These are phyloP conservation scores for Thuidium tamariscinum DNA, from an alignment of 225 moss, liverwort and hornwort species.

Conservation along the genomic window DNA sequence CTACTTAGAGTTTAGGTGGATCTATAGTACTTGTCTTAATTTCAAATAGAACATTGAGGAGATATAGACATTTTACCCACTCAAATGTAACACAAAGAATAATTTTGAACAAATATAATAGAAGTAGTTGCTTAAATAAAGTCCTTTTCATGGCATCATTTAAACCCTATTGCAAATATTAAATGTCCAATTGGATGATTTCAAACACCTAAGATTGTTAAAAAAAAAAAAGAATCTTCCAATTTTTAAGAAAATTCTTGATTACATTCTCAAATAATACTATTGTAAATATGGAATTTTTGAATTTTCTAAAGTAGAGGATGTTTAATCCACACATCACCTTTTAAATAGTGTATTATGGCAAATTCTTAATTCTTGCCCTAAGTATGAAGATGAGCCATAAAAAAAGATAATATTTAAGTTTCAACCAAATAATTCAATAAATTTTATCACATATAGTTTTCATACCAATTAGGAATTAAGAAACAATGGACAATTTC, in stretches of 20 bases:
- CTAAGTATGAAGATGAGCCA: neutral
- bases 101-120: neutral
- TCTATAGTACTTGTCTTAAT: neutral
- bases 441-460: neutral
- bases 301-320: neutral
- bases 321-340: neutral
- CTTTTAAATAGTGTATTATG: neutral
- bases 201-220: rapidly evolving
- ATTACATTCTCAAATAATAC: neutral
- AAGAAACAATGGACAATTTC: neutral
- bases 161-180: rapidly evolving
- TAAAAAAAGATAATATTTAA: neutral
- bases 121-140: neutral
- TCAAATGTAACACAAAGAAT: neutral
- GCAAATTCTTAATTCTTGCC: neutral
- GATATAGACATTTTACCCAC: rapidly evolving
- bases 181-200: neutral
- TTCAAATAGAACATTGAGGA: neutral
- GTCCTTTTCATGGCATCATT: rapidly evolving
- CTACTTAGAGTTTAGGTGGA: neutral
- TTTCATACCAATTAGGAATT: neutral
- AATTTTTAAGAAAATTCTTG: neutral
- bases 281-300: neutral
- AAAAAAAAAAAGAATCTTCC: neutral
- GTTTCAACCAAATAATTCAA: neutral